Conservation (phyloP, 2,329 filamentous ascomycete species). For the Canariomyces notabilis region DNA sequence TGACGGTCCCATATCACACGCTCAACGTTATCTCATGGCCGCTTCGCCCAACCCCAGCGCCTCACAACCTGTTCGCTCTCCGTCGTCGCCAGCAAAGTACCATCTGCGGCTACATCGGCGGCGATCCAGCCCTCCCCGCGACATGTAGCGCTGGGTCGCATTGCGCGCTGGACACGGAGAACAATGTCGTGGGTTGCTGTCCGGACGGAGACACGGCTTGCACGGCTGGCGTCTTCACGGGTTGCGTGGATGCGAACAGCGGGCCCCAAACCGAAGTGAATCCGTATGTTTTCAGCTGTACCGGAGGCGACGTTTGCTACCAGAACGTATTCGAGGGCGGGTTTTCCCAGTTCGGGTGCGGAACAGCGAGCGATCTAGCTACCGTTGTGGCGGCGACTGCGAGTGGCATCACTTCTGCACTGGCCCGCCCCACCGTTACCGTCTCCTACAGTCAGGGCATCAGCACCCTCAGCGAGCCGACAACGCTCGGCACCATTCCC, state of each 20-base stretch:
- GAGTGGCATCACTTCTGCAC: conserved; percentile 35
- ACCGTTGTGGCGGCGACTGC: conserved; percentile 46
- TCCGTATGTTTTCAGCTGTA: conserved; percentile 54
- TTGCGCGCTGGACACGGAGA: conserved; percentile 48
- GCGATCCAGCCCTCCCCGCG: conserved; percentile 46
- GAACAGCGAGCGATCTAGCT: conserved; percentile 43
- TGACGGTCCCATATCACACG: conserved; percentile 27
- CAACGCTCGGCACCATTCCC: conserved; percentile 33
- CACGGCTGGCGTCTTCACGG: conserved; percentile 52
- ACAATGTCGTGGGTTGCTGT: conserved; percentile 52
- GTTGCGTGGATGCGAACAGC: conserved; percentile 50
- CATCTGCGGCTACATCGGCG: conserved; percentile 54
- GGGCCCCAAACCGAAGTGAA: conserved; percentile 46
- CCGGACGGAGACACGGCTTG: conserved; percentile 46
- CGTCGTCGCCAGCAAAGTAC: conserved; percentile 45
- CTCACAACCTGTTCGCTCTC: conserved; percentile 32
- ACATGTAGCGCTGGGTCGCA: conserved; percentile 55
- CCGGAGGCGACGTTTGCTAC: conserved; percentile 49
- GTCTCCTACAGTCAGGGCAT: conserved; percentile 38
- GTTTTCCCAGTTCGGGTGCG: conserved; percentile 54
- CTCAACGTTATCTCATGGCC: conserved; percentile 33
- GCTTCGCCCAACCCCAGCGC: conserved; percentile 37
- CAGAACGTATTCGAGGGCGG: conserved; percentile 51
- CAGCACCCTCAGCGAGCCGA: conserved; percentile 37
- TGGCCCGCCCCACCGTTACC: conserved; percentile 37